Percentiles rank a stretch among this genome's conserved stretches.
phyloP scores from a whole-genome alignment of 257 asterid species.

The Paraleonurus japonicus region DNA sequence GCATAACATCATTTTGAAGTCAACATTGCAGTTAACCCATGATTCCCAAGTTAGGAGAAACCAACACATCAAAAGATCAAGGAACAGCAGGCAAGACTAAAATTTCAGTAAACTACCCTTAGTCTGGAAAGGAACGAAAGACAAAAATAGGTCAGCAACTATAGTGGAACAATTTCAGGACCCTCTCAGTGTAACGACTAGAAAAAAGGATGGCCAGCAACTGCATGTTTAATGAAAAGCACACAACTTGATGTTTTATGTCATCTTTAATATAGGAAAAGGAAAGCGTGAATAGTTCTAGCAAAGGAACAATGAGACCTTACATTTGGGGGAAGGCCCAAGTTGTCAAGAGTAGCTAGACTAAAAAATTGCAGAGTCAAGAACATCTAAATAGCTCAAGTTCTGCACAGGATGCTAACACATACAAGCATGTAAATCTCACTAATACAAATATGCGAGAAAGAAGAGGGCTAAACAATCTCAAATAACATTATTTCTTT shows the following conservation, averaged over 20 bases:
- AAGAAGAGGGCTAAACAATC: neutral
- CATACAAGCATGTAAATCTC: constrained; percentile 12
- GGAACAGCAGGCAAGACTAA: constrained; percentile 3
- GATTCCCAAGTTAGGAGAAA: neutral
- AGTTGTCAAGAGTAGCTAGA: constrained; percentile 2
- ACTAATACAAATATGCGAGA: neutral
- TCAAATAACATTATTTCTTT: neutral
- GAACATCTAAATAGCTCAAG: neutral
- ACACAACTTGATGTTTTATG: neutral
- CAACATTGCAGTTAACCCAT: neutral
- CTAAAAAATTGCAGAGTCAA: neutral
- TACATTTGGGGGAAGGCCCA: neutral
- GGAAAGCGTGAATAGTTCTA: neutral
- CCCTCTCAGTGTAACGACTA: neutral
- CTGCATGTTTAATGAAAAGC: neutral
- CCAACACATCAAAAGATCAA: constrained; percentile 1
- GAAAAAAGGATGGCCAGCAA: neutral
- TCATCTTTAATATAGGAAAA: neutral
- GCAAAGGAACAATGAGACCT: neutral
- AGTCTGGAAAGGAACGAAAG: constrained; percentile 7
- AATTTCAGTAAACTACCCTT: neutral
- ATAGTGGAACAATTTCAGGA: constrained; percentile 3
- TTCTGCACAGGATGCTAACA: neutral
- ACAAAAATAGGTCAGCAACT: neutral
- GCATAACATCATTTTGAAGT: constrained; percentile 26